Evolutionary conservation across 2,329 filamentous ascomycete species (phyloP), one percentile per base, ranked within the genome.

Genomic region (Davidsoniella australis): DNA sequence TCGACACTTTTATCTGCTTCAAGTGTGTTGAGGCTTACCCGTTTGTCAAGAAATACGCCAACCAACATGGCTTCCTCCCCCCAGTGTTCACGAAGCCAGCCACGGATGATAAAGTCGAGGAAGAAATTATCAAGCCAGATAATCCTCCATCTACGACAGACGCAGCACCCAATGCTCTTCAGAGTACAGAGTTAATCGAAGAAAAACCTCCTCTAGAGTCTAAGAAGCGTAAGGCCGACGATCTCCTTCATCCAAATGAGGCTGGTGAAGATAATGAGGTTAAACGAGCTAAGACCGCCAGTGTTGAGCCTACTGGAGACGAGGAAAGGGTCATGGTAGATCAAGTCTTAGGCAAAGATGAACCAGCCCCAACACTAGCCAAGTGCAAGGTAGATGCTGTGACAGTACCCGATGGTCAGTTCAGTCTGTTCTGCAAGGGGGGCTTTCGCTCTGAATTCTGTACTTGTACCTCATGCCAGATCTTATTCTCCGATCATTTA

Each of bases 11-110:
- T 58, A 73, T 98, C 37, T 98, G 91, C 68, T 94, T 91, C 68
- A 93, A 94, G 61, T 98, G 91, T 57, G 74, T 94, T 12, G 79
- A 88, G 39, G 77, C 86, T 1, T 77, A 87, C 57, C 85, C 87
- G 0, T 98, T 91, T 91, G 81, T 96, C 62, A 93, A 89, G 66
- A 71, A 72, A 55, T 96, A 96, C 60, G 87, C 85, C 5, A 82
- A 82, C 2, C 76, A 83, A 0, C 60, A 76, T 0, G 87, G 88
- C 0, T 96, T 98, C 58, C 68, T 96, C 0, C 70, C 76, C 0
- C 74, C 88, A 0, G 74, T 95, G 0, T 80, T 78, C 53, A 61
- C 66, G 5, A 55, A 60, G 2, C 42, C 58, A 58, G n/a, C 23
- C 20, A 16, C 14, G 6, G 39, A 20, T 12, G 16, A 24, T 38